phyloP scores from a whole-genome alignment of 345 rosid species.

The Salix purpurea region DNA sequence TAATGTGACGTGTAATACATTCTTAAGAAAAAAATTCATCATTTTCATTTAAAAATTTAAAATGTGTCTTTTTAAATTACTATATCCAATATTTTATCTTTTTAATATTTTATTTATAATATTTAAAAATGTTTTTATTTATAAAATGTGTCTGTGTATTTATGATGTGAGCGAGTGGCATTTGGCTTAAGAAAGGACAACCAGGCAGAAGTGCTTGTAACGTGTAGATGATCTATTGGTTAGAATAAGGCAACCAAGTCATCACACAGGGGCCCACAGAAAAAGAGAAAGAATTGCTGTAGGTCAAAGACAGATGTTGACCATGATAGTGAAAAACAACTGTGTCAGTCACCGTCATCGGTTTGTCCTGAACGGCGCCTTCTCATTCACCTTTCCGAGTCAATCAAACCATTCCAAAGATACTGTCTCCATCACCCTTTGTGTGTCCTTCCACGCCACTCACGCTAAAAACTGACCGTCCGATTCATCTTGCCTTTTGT shows the following conservation, averaged over 20 bases:
- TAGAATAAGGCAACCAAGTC: not conserved
- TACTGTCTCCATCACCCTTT: constrained; percentile 7
- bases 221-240: not conserved
- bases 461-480: constrained; percentile 17
- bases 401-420: not conserved
- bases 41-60: too few species aligned
- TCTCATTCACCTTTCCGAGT: constrained; percentile 20
- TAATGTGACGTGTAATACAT: too few species aligned
- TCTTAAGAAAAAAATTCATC: too few species aligned
- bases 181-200: not conserved
- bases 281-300: not conserved
- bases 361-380: constrained; percentile 30
- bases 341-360: constrained; percentile 2
- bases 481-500: not conserved
- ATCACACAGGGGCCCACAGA: not conserved
- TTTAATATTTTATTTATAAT: too few species aligned
- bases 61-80: too few species aligned
- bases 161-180: not conserved
- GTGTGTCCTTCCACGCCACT: constrained; percentile 23
- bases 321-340: not conserved
- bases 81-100: too few species aligned
- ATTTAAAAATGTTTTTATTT: too few species aligned
- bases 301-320: constrained; percentile 20
- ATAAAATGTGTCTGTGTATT: not conserved
- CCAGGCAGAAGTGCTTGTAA: not conserved